Conservation (phyloP, 1,284 basidiomycete genomes). For the Puccinia polysora region DNA sequence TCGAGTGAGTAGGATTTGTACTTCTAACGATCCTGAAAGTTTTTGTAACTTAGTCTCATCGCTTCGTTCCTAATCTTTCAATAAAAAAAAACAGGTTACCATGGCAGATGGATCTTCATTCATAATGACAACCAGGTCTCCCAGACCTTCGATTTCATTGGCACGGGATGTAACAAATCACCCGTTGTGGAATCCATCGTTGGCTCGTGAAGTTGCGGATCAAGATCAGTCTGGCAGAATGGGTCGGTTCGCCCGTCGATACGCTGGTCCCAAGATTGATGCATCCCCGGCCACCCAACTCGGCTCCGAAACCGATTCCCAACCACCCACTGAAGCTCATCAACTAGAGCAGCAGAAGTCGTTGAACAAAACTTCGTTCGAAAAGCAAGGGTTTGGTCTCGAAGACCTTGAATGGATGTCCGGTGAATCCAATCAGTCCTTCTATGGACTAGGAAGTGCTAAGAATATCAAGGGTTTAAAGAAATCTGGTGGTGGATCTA, state of each 20-base stretch:
- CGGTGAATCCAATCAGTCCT: constrained; percentile 21
- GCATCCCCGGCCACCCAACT: neutral
- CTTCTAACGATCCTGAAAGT: neutral
- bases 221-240: constrained; percentile 31
- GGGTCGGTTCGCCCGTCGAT: constrained; percentile 35
- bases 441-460: constrained; percentile 38
- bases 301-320: neutral
- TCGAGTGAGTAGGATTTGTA: neutral
- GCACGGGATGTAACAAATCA: constrained; percentile 38
- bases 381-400: constrained; percentile 8
- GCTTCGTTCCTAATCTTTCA: neutral
- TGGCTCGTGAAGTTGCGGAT: constrained; percentile 36
- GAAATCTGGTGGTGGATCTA: constrained; percentile 14
- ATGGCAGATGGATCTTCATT: constrained; percentile 31
- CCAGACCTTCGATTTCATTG: constrained; percentile 1
- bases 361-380: neutral
- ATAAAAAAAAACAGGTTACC: constrained; percentile 10
- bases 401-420: constrained; percentile 41
- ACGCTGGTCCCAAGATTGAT: neutral
- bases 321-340: neutral
- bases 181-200: constrained; percentile 33
- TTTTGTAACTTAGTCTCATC: neutral
- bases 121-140: constrained; percentile 17
- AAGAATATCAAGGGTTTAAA: constrained; percentile 41
- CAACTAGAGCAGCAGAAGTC: neutral